phyloP scores from a whole-genome alignment of 1,139 yeast species.

The Diutina pseudorugosa region DNA sequence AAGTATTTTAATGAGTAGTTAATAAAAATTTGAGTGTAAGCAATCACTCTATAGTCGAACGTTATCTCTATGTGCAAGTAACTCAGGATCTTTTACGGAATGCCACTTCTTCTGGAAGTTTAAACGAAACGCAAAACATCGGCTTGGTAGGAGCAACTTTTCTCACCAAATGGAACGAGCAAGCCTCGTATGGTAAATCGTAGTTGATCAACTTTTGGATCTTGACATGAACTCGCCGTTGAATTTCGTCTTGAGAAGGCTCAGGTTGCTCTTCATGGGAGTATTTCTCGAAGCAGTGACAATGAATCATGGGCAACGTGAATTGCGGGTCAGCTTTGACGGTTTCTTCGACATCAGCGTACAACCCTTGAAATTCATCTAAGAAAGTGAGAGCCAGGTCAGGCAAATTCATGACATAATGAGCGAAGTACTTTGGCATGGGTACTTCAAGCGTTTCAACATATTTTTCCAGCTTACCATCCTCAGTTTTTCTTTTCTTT shows the following conservation, averaged over 20 bases:
- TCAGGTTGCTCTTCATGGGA: conserved; percentile 52
- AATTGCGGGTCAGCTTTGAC: conserved; percentile 29
- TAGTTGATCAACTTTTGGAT: conserved; percentile 42
- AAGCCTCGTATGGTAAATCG: conserved; percentile 32
- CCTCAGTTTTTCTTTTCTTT: conserved; percentile 22
- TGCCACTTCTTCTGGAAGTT: conserved; percentile 71
- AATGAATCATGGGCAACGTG: conserved; percentile 65
- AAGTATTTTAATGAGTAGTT: too few species aligned
- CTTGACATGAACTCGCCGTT: conserved; percentile 46
- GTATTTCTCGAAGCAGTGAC: conserved; percentile 88
- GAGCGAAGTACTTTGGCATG: conserved; percentile 52
- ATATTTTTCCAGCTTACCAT: conserved; percentile 10
- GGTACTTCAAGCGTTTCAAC: conserved; percentile 14
- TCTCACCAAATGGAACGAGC: conserved; percentile 72
- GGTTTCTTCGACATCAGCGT: conserved; percentile 25
- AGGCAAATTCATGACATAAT: conserved; percentile 93
- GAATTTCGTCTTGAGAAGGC: conserved; percentile 54
- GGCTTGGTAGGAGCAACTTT: conserved; percentile 95
- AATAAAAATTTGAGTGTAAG: too few species aligned
- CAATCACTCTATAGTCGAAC: too few species aligned
- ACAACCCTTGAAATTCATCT: conserved; percentile 64
- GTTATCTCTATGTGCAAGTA: not conserved
- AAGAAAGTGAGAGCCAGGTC: conserved; percentile 85
- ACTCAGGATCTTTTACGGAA: conserved; percentile 15
- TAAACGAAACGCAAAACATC: conserved; percentile 82